These are phyloP conservation scores for Suillus variegatus DNA, from an alignment of 768 basidiomycete genomes.

Conservation along the genomic window DNA sequence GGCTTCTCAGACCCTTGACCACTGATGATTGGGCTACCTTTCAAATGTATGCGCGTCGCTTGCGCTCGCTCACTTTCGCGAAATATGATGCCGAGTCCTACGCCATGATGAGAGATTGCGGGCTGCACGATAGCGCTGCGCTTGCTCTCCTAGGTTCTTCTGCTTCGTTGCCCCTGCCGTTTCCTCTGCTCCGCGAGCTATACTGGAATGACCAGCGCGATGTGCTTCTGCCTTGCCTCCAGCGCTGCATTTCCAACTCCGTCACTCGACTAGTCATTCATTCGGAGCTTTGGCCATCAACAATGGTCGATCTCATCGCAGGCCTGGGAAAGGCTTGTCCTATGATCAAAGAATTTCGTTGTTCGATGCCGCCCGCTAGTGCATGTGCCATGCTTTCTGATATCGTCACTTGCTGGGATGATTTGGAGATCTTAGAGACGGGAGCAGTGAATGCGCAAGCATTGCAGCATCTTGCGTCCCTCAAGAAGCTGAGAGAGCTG, in stretches of 20 bases:
- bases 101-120: not conserved
- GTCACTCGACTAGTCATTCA: not conserved
- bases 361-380: not conserved
- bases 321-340: not conserved
- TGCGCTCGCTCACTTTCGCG: not conserved
- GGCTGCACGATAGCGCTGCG: not conserved
- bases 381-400: not conserved
- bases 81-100: too few relatives aligned
- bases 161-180: not conserved
- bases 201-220: not conserved
- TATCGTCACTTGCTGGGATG: not conserved
- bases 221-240: not conserved
- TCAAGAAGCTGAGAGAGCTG: not conserved
- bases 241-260: not conserved
- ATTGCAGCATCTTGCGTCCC: conserved; percentile 2
- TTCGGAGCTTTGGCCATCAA: not conserved
- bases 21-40: not conserved
- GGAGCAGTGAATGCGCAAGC: not conserved
- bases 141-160: not conserved
- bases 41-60: not conserved
- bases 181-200: not conserved
- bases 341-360: not conserved
- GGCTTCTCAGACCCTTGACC: not conserved
- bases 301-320: not conserved
- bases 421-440: not conserved